Evolutionary conservation across 345 rosid species (phyloP).

Genomic region (Aquilaria yunnanensis): DNA sequence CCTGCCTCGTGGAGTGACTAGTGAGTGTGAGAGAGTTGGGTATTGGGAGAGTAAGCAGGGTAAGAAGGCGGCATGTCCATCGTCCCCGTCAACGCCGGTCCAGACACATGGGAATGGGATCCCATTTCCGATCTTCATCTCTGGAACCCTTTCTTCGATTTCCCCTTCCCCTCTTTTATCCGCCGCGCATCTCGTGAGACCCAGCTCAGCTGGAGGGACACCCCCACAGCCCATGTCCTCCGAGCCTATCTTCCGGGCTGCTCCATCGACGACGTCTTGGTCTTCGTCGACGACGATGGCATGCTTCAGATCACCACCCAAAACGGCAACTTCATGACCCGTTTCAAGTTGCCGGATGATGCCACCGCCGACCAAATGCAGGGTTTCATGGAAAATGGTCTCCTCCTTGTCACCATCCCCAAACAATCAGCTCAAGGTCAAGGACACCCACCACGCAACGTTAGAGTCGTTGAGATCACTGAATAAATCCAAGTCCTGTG

Average conservation of each 20-base stretch:
- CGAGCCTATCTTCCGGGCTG: conserved; percentile 8
- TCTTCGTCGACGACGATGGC: conserved; percentile 9
- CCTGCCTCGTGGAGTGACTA: too few species aligned
- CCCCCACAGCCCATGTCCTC: conserved; percentile 12
- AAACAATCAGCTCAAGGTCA: neutral
- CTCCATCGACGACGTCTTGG: conserved; percentile 5
- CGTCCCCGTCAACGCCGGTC: neutral
- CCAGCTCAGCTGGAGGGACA: conserved; percentile 8
- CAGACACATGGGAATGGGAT: neutral
- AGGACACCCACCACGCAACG: neutral
- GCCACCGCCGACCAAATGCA: conserved; percentile 6
- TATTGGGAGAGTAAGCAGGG: too few species aligned
- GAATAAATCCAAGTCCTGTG: conserved; percentile 1
- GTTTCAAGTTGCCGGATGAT: conserved; percentile 14
- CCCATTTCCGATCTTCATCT: conserved; percentile 2
- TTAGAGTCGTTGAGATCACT: conserved; percentile 11
- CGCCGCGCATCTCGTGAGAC: neutral
- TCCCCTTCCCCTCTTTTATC: neutral
- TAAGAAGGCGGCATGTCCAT: conserved; percentile 1
- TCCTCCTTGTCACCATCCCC: conserved; percentile 8
- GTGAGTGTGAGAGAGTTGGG: too few species aligned
- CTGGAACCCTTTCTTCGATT: neutral
- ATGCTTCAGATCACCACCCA: conserved; percentile 12
- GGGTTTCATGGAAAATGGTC: conserved; percentile 12
- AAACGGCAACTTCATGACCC: conserved; percentile 8